Evolutionary conservation across 2,329 filamentous ascomycete species (phyloP).

Genomic region (Trichoderma sp.): DNA sequence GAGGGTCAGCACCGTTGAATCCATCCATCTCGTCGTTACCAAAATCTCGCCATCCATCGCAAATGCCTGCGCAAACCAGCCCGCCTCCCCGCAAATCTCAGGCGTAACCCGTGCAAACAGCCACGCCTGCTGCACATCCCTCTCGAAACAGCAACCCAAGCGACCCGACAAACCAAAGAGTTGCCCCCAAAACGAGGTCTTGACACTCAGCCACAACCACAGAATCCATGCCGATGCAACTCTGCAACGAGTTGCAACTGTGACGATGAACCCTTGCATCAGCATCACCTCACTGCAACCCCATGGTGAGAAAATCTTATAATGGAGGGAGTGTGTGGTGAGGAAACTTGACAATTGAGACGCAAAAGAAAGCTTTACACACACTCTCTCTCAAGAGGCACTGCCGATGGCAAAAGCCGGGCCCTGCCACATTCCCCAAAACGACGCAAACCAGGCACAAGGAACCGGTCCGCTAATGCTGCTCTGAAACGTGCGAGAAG

Average conservation of each 20-base stretch:
- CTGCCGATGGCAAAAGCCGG: conserved; percentile 11
- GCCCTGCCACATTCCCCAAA: background rate
- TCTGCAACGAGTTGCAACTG: background rate
- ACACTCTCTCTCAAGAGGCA: background rate
- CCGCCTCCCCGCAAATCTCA: conserved; percentile 1
- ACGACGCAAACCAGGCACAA: conserved; percentile 6
- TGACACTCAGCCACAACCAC: background rate
- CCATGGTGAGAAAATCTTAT: background rate
- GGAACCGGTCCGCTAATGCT: conserved; percentile 17
- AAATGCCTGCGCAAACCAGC: too few species aligned
- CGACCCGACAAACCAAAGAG: background rate
- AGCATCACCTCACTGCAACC: background rate
- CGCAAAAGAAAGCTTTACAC: background rate
- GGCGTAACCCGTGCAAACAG: background rate
- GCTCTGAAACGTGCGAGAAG: conserved; percentile 27
- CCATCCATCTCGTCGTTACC: background rate
- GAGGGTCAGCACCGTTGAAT: background rate
- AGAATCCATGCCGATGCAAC: background rate
- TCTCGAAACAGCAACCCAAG: conserved; percentile 9
- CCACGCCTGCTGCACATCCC: background rate
- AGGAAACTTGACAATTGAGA: background rate
- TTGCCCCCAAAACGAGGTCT: background rate
- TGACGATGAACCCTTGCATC: background rate
- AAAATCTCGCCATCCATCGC: background rate
- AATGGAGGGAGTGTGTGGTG: background rate